phyloP scores from a whole-genome alignment of 768 basidiomycete genomes.

The Boletus rubescentipes region DNA sequence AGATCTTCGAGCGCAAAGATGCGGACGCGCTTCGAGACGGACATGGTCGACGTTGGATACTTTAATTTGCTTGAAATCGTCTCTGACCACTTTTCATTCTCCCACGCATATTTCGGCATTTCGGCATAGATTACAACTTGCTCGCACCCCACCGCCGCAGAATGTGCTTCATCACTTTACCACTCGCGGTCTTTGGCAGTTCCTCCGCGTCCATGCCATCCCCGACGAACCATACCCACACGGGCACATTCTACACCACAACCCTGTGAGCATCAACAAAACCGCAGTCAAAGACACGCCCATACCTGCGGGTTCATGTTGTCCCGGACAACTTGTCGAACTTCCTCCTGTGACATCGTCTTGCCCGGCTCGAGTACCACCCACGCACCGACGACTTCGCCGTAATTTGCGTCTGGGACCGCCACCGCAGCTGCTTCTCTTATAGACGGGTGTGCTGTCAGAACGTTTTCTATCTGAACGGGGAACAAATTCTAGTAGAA shows the following conservation, averaged over 20 bases:
- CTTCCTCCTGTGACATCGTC: constrained; percentile 46
- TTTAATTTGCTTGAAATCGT: background rate
- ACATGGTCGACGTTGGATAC: constrained; percentile 41
- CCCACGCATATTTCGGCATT: constrained; percentile 12
- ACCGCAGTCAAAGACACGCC: background rate
- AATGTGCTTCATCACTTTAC: constrained; percentile 83
- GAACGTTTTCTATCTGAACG: constrained; percentile 77
- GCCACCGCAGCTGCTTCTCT: constrained; percentile 73
- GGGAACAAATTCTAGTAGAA: constrained; percentile 72
- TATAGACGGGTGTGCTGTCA: constrained; percentile 55
- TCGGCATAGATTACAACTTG: too few relatives aligned
- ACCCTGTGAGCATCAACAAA: constrained; percentile 1
- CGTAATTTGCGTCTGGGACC: constrained; percentile 66
- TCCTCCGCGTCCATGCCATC: constrained; percentile 59
- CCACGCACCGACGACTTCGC: constrained; percentile 84
- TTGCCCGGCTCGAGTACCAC: constrained; percentile 49
- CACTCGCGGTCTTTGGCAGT: constrained; percentile 83
- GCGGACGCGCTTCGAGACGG: constrained; percentile 56
- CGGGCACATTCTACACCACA: constrained; percentile 61
- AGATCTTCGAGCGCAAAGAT: constrained; percentile 80
- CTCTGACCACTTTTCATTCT: constrained; percentile 10
- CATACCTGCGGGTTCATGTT: constrained; percentile 80
- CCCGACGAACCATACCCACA: constrained; percentile 82
- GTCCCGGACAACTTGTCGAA: constrained; percentile 51
- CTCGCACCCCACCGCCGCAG: constrained; percentile 63